Base-by-base conservation (phyloP, 345 rosid species). In the Bretschneidera sinensis region DNA sequence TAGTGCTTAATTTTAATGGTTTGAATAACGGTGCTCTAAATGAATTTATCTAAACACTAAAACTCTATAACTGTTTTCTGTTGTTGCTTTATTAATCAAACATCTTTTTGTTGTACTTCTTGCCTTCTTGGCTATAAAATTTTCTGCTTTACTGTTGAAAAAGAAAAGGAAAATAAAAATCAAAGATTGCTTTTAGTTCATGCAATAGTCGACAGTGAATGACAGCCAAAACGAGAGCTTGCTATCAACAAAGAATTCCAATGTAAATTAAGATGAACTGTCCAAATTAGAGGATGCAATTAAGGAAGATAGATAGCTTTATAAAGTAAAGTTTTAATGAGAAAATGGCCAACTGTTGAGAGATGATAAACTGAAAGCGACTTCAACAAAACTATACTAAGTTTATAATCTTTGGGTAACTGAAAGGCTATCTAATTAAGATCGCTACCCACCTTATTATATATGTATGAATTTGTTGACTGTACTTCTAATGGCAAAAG, bases 221-320 rank as follows among this genome's bases (percentile, higher is more conserved):
- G 33, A 28, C 33, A n/a, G n/a, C n/a, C n/a, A n/a, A n/a, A n/a
- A n/a, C n/a, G n/a, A n/a, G n/a, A n/a, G n/a, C n/a, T n/a, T n/a
- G n/a, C n/a, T n/a, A n/a, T n/a, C n/a, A n/a, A n/a, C n/a, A n/a
- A n/a, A n/a, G n/a, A 11, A 48, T 17, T 9, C 47, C 21, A 55
- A 33, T 23, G 8, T 15, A 8, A 28, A n/a, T 52, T 49, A 59
- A 70, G 74, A 66, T 70, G 65, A 61, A 54, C 16, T 66, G 63
- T 66, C 71, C 43, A 69, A 54, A 61, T 74, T 57, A 45, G 60
- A 9, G 65, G 64, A 53, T 64, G 61, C 23, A 18, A 61, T 43
- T 39, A 49, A 23, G 59, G 1, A n/a, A n/a, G n/a, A n/a, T n/a
- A 21, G 33, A 28, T 69, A 57, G 43, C 68, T 61, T 69, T 54